A percentile compares a stretch with the other conserved stretches of the same genome.
Conservation (phyloP, 495 filamentous ascomycete species). For the Patellaria atrata region DNA sequence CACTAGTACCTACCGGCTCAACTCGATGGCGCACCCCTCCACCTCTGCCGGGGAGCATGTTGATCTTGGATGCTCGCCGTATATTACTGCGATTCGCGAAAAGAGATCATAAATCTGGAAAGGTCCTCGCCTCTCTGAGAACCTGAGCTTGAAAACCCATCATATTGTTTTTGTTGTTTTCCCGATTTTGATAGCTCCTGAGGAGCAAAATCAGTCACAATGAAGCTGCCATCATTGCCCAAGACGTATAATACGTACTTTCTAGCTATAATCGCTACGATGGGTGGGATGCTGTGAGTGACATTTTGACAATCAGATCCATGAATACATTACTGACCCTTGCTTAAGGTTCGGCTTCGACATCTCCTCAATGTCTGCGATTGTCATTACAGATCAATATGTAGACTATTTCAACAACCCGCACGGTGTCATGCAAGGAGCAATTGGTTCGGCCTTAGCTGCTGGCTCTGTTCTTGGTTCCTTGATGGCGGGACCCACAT, state of each 20-base stretch:
- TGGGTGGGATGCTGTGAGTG: slow-evolving; percentile 43
- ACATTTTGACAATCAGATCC: background rate
- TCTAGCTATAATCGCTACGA: slow-evolving; percentile 45
- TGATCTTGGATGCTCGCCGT: too few species aligned
- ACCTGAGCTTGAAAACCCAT: too few species aligned
- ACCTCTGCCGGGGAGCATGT: too few species aligned
- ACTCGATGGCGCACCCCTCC: too few species aligned
- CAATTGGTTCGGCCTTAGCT: slow-evolving; percentile 50
- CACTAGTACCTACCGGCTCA: too few species aligned
- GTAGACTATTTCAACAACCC: slow-evolving; percentile 23
- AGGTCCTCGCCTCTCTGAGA: too few species aligned
- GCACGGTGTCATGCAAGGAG: slow-evolving; percentile 37
- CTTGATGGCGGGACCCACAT: slow-evolving; percentile 47
- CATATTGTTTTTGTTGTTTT: too few species aligned
- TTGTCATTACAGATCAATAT: slow-evolving; percentile 56
- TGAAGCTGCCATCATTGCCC: slow-evolving; percentile 26
- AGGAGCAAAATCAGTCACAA: slow-evolving; percentile 2
- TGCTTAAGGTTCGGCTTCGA: slow-evolving; percentile 44
- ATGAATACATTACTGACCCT: background rate
- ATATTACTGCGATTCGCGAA: too few species aligned
- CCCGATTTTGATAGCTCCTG: too few species aligned
- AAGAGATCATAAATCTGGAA: too few species aligned
- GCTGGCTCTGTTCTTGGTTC: slow-evolving; percentile 54
- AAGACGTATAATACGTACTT: slow-evolving; percentile 50
- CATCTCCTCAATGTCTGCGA: slow-evolving; percentile 58